Evolutionary conservation across 345 rosid genomes (phyloP), one percentile per base, ranked within the genome.

Genomic region (Ceriops tagal): DNA sequence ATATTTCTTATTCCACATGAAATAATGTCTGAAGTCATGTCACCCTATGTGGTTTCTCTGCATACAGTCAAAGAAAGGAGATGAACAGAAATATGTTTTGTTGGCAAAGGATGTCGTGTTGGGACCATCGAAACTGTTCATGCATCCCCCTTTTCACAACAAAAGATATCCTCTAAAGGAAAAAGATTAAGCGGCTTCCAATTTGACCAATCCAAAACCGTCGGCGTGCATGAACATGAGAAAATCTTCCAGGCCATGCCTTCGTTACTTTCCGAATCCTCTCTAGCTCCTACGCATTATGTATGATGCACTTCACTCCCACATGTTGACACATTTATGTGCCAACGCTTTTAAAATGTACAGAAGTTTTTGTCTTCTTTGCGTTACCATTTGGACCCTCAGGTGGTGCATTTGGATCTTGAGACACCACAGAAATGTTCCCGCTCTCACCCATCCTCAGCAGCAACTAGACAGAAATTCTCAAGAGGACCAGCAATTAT

Each of bases 11-110:
- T 49, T 51, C 31, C 65, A 15, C 61, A 30, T 62, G 32, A 62
- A 55, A 27, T 28, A 8, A 20, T 26, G 69, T 30, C 37, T 39
- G 32, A 52, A 57, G 43, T 58, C 43, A 19, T 31, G 16, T 43
- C 51, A 0, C 30, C 30, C 35, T 20, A 8, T 18, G 53, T 39
- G 24, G 0, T n/a, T 43, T 13, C 24, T 16, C 5, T 7, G 58
- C 22, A 57, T 3, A 22, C 63, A 47, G 80, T 80, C 83, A 80
- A 78, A 73, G 67, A 70, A 80, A 73, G 72, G 49, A 57, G 80
- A 78, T 62, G 73, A 62, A 61, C 71, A 37, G 5, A 61, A 72
- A 68, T 58, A 58, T 35, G 49, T 69, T 65, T 53, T 61, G n/a
- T 26, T 22, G 53, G 26, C 8, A 53, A 63, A 53, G 61, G 16